Evolutionary conservation across 1,284 basidiomycete species (phyloP).

Genomic region (Fistulina hepatica): DNA sequence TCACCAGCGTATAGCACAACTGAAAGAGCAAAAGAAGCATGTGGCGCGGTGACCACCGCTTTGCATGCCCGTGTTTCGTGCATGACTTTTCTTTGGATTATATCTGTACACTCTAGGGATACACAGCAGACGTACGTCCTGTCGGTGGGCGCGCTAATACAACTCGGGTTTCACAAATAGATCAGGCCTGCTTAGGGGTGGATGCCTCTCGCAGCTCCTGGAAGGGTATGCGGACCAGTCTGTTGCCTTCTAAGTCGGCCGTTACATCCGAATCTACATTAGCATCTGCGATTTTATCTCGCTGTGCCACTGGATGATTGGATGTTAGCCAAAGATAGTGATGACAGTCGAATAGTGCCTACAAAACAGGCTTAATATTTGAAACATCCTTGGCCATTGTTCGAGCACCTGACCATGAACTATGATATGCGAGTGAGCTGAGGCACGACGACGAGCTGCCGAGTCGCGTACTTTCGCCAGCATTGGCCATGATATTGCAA

Average conservation of each 20-base stretch:
- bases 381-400: conserved; percentile 76
- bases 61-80: not conserved
- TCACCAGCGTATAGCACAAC: conserved; percentile 48
- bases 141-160: not conserved
- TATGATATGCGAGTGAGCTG: conserved; percentile 20
- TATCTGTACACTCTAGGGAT: not conserved
- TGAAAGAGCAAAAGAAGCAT: conserved; percentile 62
- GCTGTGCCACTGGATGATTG: too few relatives aligned
- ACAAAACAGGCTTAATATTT: conserved; percentile 60
- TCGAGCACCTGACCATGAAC: conserved; percentile 67
- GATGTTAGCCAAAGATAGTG: too few relatives aligned
- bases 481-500: conserved; percentile 64
- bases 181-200: conserved; percentile 14
- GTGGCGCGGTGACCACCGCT: conserved; percentile 11
- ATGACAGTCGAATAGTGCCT: too few relatives aligned
- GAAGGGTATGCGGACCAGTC: conserved; percentile 53
- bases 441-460: conserved; percentile 3
- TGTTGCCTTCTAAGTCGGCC: too few relatives aligned
- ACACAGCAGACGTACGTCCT: not conserved
- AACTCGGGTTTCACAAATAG: not conserved
- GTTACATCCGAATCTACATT: too few relatives aligned
- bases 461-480: conserved; percentile 45
- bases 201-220: conserved; percentile 36
- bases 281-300: too few relatives aligned
- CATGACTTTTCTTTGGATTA: not conserved